Conservation (phyloP, 495 filamentous ascomycete species). For the Daldinia concentrica region DNA sequence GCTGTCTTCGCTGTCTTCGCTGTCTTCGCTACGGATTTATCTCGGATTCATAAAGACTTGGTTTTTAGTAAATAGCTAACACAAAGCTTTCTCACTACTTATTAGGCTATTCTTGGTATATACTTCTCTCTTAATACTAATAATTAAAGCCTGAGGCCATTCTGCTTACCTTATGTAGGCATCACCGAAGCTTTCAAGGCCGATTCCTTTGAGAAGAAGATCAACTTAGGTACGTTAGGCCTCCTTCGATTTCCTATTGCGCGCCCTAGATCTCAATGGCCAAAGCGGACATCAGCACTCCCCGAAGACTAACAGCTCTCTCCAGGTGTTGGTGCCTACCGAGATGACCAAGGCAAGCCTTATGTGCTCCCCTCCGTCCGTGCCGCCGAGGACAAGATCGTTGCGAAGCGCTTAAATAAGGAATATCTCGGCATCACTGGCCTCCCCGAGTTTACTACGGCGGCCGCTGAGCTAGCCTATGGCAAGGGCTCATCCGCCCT, state of each 20-base stretch:
- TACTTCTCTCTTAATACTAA: slow-evolving; percentile 7
- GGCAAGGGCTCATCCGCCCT: slow-evolving; percentile 79
- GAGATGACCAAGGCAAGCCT: slow-evolving; percentile 96
- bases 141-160: slow-evolving; percentile 18
- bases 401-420: slow-evolving; percentile 83
- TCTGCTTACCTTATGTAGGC: slow-evolving; percentile 58
- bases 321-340: slow-evolving; percentile 79
- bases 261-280: neutral
- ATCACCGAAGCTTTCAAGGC: slow-evolving; percentile 99
- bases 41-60: neutral
- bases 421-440: slow-evolving; percentile 98
- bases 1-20: neutral
- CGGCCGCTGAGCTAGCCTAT: slow-evolving; percentile 90
- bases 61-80: slow-evolving; percentile 24
- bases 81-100: slow-evolving; percentile 8
- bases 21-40: neutral
- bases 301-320: slow-evolving; percentile 34
- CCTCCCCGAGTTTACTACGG: slow-evolving; percentile 90
- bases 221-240: slow-evolving; percentile 83
- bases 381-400: slow-evolving; percentile 85
- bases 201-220: slow-evolving; percentile 89
- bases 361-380: slow-evolving; percentile 95
- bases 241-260: neutral
- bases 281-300: neutral
- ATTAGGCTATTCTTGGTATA: slow-evolving; percentile 80